Percentiles rank a stretch among this genome's conserved stretches.
phyloP scores from a whole-genome alignment of 768 basidiomycete species.

The Leccinum variicolor region DNA sequence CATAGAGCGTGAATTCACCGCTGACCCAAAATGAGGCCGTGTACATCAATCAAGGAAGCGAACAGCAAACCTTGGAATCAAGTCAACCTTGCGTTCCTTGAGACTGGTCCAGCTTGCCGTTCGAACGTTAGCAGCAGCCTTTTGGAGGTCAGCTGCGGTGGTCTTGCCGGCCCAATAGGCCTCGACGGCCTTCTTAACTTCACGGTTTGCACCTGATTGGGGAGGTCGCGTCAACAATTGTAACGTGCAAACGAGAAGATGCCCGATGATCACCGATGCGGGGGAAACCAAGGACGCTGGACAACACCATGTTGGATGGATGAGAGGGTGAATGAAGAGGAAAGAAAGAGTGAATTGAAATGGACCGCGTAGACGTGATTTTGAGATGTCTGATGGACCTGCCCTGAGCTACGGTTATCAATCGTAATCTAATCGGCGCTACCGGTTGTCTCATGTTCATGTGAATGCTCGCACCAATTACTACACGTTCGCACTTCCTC shows the following conservation, averaged over 20 bases:
- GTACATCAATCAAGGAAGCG: constrained; percentile 3
- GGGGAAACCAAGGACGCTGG: constrained; percentile 90
- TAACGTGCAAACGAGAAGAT: background rate
- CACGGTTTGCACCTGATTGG: constrained; percentile 78
- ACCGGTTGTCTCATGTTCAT: constrained; percentile 11
- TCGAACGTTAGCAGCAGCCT: constrained; percentile 82
- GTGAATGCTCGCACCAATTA: constrained; percentile 17
- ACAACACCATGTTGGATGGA: constrained; percentile 57
- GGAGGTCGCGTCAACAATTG: constrained; percentile 2
- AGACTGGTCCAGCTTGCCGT: constrained; percentile 85
- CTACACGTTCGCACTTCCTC: background rate
- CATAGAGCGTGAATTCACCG: constrained; percentile 98
- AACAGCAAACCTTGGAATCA: constrained; percentile 76
- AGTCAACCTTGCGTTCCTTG: constrained; percentile 83
- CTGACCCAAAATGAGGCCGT: constrained; percentile 42
- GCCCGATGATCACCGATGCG: constrained; percentile 54
- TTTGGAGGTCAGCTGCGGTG: constrained; percentile 82
- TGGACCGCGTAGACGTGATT: constrained; percentile 19
- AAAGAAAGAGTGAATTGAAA: constrained; percentile 12
- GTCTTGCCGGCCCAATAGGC: constrained; percentile 96
- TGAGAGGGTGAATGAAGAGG: constrained; percentile 15
- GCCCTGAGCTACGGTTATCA: constrained; percentile 31
- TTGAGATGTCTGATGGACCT: constrained; percentile 27
- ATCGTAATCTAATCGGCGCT: constrained; percentile 23
- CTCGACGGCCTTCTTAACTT: constrained; percentile 97